These are phyloP conservation scores for Podospora pseudocomata DNA, from an alignment of 495 filamentous ascomycete species.

Conservation along the genomic window DNA sequence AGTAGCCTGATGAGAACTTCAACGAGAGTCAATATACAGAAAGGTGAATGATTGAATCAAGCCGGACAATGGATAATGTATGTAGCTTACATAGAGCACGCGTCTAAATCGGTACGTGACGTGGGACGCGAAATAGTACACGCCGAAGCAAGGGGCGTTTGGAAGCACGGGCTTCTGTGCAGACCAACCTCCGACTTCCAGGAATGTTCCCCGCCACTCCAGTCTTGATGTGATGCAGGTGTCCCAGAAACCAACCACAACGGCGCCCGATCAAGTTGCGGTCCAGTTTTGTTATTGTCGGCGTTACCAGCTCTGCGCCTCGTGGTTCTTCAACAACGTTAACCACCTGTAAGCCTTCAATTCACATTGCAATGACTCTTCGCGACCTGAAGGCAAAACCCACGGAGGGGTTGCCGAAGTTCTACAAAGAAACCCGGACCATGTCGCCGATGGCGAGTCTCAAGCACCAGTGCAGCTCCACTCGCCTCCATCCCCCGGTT, in stretches of 20 bases:
- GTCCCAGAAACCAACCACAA: slow-evolving; percentile 3
- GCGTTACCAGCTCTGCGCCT: not conserved
- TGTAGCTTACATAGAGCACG: not conserved
- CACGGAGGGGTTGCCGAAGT: slow-evolving; percentile 36
- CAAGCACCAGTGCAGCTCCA: slow-evolving; percentile 28
- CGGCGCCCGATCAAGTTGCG: not conserved
- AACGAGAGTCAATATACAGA: not conserved
- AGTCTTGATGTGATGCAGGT: not conserved
- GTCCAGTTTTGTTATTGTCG: not conserved
- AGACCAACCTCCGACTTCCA: slow-evolving; percentile 1
- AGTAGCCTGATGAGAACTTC: not conserved
- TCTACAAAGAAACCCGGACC: slow-evolving; percentile 33
- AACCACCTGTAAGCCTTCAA: not conserved
- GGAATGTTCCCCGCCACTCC: slow-evolving; percentile 7
- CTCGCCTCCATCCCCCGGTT: slow-evolving; percentile 32
- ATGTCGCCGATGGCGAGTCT: slow-evolving; percentile 21
- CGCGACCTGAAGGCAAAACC: slow-evolving; percentile 18
- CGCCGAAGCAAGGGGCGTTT: slow-evolving; percentile 11
- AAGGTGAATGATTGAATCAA: not conserved
- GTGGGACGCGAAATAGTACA: slow-evolving; percentile 29
- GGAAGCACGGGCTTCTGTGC: not conserved
- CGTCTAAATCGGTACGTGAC: not conserved
- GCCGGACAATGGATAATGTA: no score
- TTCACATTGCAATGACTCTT: slow-evolving; percentile 18
- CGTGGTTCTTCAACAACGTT: not conserved